Percentiles rank a stretch among this genome's conserved stretches.
These are phyloP conservation scores for Alternaria brassicae DNA, from an alignment of 2,329 filamentous ascomycete genomes.

Conservation along the genomic window DNA sequence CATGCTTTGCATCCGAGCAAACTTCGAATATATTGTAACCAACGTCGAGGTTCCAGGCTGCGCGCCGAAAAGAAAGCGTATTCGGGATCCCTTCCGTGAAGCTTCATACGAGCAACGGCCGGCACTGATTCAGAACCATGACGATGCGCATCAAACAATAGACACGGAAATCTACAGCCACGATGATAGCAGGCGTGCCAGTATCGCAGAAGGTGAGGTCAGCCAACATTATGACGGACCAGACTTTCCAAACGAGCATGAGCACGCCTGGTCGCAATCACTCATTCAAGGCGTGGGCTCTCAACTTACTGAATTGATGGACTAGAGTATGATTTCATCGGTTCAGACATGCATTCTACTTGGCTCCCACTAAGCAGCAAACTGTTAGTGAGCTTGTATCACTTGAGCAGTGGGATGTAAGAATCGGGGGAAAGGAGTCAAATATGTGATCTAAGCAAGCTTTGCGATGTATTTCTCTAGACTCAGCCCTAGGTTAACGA, in stretches of 20 bases:
- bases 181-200: slow-evolving; percentile 7
- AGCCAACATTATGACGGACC: slow-evolving; percentile 38
- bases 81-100: slow-evolving; percentile 4
- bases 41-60: background rate
- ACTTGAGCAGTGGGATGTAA: background rate
- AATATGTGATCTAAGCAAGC: background rate
- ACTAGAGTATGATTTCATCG: slow-evolving; percentile 48
- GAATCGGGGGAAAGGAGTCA: background rate
- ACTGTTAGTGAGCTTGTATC: no score
- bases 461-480: slow-evolving; percentile 40
- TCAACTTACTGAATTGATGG: slow-evolving; percentile 51
- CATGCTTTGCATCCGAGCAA: slow-evolving; percentile 43
- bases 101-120: slow-evolving; percentile 9
- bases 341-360: slow-evolving; percentile 52
- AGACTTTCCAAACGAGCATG: slow-evolving; percentile 18
- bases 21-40: slow-evolving; percentile 20
- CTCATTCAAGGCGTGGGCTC: slow-evolving; percentile 42
- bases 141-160: background rate
- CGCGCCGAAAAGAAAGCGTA: slow-evolving; percentile 14
- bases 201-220: slow-evolving; percentile 19
- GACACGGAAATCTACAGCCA: background rate
- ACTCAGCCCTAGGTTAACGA: slow-evolving; percentile 55
- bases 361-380: slow-evolving; percentile 43
- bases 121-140: background rate
- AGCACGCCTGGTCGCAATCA: slow-evolving; percentile 20